Percentiles rank a stretch among this genome's conserved stretches.
phyloP scores from a whole-genome alignment of 257 asterid genomes.

The Nyctanthes arbortristis region DNA sequence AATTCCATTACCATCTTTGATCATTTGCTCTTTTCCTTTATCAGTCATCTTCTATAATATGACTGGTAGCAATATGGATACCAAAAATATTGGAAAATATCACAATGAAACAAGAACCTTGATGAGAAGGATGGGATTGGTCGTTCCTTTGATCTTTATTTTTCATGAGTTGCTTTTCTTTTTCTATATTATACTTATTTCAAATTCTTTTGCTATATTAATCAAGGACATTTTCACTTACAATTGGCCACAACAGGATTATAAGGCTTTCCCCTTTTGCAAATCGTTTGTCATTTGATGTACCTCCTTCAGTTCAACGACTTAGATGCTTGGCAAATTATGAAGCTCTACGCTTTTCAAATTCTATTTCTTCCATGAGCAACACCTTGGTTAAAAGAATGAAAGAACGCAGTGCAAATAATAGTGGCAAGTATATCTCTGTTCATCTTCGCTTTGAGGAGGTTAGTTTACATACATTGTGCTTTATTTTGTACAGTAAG shows the following conservation, averaged over 20 bases:
- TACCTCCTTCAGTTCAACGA: constrained; percentile 84
- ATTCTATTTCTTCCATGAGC: constrained; percentile 67
- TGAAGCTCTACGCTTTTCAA: constrained; percentile 82
- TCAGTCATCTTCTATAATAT: neutral
- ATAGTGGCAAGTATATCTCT: constrained; percentile 88
- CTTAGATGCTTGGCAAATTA: constrained; percentile 95
- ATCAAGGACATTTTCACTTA: constrained; percentile 18
- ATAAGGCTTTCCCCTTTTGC: constrained; percentile 95
- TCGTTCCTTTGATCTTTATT: neutral
- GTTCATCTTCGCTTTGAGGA: constrained; percentile 99
- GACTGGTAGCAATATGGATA: neutral
- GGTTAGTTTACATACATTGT: constrained; percentile 53
- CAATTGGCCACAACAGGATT: constrained; percentile 50
- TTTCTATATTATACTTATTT: neutral
- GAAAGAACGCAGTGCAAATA: constrained; percentile 78
- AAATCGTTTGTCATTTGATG: constrained; percentile 85
- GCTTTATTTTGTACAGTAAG: constrained; percentile 18
- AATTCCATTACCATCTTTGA: neutral
- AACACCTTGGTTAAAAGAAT: constrained; percentile 79
- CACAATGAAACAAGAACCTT: neutral
- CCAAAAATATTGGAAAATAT: neutral
- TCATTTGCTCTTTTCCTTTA: neutral
- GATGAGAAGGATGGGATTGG: neutral
- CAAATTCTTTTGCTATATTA: constrained; percentile 11
- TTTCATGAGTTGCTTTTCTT: neutral